Percentiles rank a stretch among this genome's conserved stretches.
Evolutionary conservation across 306 rosid genomes (phyloP).

Genomic region (Sicyos edulis): DNA sequence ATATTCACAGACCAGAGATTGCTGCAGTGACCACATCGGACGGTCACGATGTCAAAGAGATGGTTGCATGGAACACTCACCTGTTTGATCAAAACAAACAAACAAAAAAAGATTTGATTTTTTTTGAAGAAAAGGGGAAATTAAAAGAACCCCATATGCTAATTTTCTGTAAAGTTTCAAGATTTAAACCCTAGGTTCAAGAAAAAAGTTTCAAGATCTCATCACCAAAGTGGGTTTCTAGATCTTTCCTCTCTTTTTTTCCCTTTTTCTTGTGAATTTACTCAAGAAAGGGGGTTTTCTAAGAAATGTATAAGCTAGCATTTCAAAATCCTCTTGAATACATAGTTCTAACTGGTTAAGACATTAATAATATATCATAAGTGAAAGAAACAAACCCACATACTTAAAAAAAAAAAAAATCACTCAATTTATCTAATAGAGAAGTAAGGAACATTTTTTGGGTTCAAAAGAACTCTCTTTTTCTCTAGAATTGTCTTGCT

Average conservation of each 20-base stretch:
- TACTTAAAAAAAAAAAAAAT: background rate
- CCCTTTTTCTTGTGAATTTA: no score
- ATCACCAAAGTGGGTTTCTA: background rate
- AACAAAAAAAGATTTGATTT: background rate
- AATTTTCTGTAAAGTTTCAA: background rate
- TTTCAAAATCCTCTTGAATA: conserved; percentile 2
- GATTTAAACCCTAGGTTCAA: background rate
- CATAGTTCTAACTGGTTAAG: background rate
- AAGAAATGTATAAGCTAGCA: background rate
- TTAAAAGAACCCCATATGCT: background rate
- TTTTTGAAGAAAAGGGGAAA: background rate
- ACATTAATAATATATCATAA: background rate
- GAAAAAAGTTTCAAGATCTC: background rate
- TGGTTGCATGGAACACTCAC: conserved; percentile 99
- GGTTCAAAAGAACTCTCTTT: background rate
- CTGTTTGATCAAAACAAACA: conserved; percentile 27
- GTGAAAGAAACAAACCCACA: background rate
- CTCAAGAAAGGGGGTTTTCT: background rate
- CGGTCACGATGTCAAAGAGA: conserved; percentile 89
- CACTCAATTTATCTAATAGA: no score
- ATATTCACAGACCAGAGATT: conserved; percentile 99
- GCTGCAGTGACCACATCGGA: conserved; percentile 98
- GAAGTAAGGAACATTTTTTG: no score
- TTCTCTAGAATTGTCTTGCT: conserved; percentile 29
- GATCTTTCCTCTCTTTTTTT: background rate